Base-by-base conservation (phyloP, 1,284 basidiomycete species). In the Sporisorium graminicola region DNA sequence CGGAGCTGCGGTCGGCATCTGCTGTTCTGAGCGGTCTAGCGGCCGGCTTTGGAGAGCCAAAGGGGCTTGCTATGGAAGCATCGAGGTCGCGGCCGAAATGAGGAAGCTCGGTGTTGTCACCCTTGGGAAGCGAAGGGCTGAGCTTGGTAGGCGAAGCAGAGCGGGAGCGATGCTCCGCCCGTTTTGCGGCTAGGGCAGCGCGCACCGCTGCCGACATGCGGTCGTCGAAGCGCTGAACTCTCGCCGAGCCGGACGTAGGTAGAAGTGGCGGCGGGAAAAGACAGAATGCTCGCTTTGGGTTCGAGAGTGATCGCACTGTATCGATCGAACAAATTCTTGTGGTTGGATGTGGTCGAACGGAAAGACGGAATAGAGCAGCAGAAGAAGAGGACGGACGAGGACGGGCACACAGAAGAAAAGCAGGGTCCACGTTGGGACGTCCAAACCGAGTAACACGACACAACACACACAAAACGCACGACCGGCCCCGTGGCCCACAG, bases 201-300 rank as follows among this genome's bases (percentile, higher is more conserved):
- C 72, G 71, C 35, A 81, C 72, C 37, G 76, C 75, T 44, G 69
- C 79, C 42, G 79, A 81, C 79, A 81, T 81, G 46, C 69, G 64
- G 64, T 52, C 49, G 69, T 62, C 57, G 52, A 35, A 24, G 46
- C 54, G 33, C 29, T 13, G 43, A 42, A 26, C 47, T 31, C 24
- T 43, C 22, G n/a, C 33, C 29, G 35, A 47, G 24, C 46, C 2
- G 43, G 47, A 52, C 24, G 24, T 46, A 43, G 40, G 16, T 20
- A 13, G 42, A 29, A 8, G 37, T n/a, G 29, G 35, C 37, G 29
- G 27, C 24, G 24, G 22, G 16, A 40, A 16, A 43, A 20, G 4
- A 13, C 3, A 20, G 24, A 22, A 18, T 49, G 52, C 52, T 43
- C 26, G 37, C 35, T 42, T n/a, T n/a, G n/a, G n/a, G n/a, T n/a